Base-by-base conservation (phyloP, 2,329 filamentous ascomycete species). In the Aspergillus arachidicola region DNA sequence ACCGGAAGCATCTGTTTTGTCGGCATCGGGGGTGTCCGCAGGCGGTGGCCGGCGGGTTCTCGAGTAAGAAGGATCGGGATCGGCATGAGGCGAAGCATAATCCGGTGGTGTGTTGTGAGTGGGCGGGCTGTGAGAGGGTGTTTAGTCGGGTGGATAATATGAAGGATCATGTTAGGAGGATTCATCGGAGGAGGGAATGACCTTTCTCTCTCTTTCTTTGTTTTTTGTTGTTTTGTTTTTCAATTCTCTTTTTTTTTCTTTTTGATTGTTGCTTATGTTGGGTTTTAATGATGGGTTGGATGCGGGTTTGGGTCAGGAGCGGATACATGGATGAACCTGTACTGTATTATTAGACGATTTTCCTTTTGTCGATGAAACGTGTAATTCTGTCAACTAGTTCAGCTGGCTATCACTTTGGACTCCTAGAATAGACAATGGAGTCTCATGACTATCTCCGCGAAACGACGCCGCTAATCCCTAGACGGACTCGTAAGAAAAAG, bases 71-170 rank as follows among this genome's bases (percentile, higher is more conserved):
- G 69, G 86, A 89, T 66, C 82, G 86, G 23, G 83, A 84, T 30
- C 77, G 86, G 45, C 86, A 89, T 66, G 86, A 88, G 72, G 86
- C 86, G 50, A 88, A 87, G 71, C 86, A 89, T 72, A 87, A 87
- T 66, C 86, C 86, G 2, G 82, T 81, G n/a, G 83, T 89, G 58
- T 70, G 81, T 43, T 89, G 86, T 68, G 84, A 87, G 66, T 87
- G 83, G 83, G 79, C 82, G 34, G 84, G 82, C 7, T 89, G 86
- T 72, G 81, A 82, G 60, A 76, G 86, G 55, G 78, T 88, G 3
- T 88, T 89, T 71, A 87, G 84, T 72, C 80, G 86, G 36, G 83
- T 87, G 28, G 86, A 88, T 71, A 88, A 88, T 66, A 88, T 88
- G 86, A 81, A 82, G 60, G 80, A 82, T 68, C 80, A 82, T 72